Evolutionary conservation across 768 basidiomycete genomes (phyloP), one percentile per base, ranked within the genome.

Genomic region (Tricholoma bakamatsutake): DNA sequence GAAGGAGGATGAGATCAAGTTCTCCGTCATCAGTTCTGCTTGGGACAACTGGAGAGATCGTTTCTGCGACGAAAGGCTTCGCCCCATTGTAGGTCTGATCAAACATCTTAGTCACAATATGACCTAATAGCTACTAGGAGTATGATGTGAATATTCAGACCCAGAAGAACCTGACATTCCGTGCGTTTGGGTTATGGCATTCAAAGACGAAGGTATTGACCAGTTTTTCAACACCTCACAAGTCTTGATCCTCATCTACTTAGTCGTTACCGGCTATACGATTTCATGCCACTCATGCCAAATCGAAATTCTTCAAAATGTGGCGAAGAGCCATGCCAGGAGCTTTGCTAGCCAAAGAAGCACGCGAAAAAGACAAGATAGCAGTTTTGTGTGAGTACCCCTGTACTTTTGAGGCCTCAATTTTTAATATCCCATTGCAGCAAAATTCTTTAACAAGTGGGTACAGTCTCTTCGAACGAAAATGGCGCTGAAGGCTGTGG

Each of bases 41-140:
- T 93, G 90, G 90, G 87, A 90, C 53, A 85, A 75, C 62, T 94
- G 92, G 92, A 74, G 84, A 64, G 89, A 87, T 53, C 81, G 77
- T 28, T 90, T 83, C 66, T 78, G 75, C 59, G 81, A 86, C 50
- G 82, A 82, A 58, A 76, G 75, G 57, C 71, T 93, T 49, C 80
- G 80, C 27, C 85, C 87, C 12, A 68, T 87, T 63, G 89, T 90
- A 55, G 65, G 81, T 30, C 52, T 28, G 35, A 33, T 37, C 27
- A 45, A 48, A 48, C 21, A 18, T 28, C 10, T 11, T 48, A 30
- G 34, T n/a, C 24, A 17, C 21, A 7, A 9, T 24, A 11, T 39
- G 47, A 33, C 46, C 58, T 45, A 60, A 58, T 54, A 52, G 18
- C 55, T 35, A 53, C 10, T 56, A 87, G 85, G 85, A 87, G 72